Base-by-base conservation (phyloP, 2,329 filamentous ascomycete genomes). In the Massarina eburnea region DNA sequence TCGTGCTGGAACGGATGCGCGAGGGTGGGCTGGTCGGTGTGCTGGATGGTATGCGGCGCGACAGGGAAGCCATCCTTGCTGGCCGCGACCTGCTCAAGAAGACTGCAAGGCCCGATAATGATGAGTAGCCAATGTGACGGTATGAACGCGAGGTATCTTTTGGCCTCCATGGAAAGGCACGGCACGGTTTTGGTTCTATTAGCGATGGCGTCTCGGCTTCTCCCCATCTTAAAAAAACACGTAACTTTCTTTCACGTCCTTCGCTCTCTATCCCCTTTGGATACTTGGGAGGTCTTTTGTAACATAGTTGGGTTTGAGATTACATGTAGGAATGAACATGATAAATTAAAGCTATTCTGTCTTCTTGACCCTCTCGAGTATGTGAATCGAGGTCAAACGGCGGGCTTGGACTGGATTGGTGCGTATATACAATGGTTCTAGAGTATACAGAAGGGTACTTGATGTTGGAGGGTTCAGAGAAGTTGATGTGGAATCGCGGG, bases 1-100 rank as follows among this genome's bases (percentile, higher is more conserved):
- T 91, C 29, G 88, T 94, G 8, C 76, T 94, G 18, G 86, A 91
- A 69, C 77, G 88, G 38, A 68, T 89, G 62, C 75, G 85, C 43
- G 75, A 77, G 46, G 85, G 85, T 30, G 86, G 85, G 1, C 72
- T 89, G 15, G 82, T 86, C 14, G 84, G 71, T 18, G 85, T 88
- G n/a, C 71, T 89, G 22, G 85, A 88, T 54, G 84, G 83, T 21
- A 88, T 88, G 84, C 75, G 82, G 41, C 73, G 76, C 57, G 84
- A 88, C 60, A 75, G 79, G 32, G 76, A 80, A 55, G 46, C 61
- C 22, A 67, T 67, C 8, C 48, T 66, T 8, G 59, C 59, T 3
- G 63, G 63, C 1, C 59, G 51, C 14, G 49, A 59, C 4, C 27
- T 43, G 2, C 41, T 51, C 14, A 47, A 55, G 30, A 43, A 47